Conservation (phyloP, 148 eudicot species). For the Camellia japonica region DNA sequence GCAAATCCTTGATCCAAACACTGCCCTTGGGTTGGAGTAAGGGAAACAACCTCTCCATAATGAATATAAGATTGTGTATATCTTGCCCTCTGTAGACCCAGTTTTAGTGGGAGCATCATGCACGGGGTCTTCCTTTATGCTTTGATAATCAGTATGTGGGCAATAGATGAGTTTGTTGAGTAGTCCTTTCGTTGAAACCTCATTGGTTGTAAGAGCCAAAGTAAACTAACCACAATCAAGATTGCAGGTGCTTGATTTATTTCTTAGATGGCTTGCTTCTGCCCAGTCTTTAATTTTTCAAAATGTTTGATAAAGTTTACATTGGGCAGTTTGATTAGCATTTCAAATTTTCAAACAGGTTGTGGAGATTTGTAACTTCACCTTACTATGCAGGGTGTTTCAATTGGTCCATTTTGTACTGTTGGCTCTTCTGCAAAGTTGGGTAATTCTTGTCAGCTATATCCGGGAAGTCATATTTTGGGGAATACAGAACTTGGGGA, state of each 20-base stretch:
- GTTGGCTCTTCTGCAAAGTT: constrained; percentile 74
- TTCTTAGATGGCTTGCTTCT: not conserved
- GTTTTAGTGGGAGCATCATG: no score
- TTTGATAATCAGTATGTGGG: not conserved
- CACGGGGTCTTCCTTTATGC: no score
- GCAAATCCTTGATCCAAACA: no score
- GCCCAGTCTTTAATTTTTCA: not conserved
- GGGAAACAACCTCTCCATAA: no score
- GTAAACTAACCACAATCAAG: not conserved
- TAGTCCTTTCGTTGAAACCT: not conserved
- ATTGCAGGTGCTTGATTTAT: not conserved
- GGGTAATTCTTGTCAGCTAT: constrained; percentile 75
- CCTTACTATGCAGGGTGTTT: constrained; percentile 59
- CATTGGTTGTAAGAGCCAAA: not conserved
- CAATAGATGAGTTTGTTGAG: not conserved
- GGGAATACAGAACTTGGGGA: constrained; percentile 86
- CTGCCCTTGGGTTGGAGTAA: no score
- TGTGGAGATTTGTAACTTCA: constrained; percentile 7
- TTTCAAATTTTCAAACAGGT: not conserved
- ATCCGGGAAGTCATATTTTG: constrained; percentile 88
- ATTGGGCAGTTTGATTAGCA: not conserved
- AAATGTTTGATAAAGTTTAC: not conserved
- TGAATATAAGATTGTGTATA: no score
- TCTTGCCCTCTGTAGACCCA: no score
- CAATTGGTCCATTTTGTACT: constrained; percentile 94